phyloP scores from a whole-genome alignment of 108 stramenopile species.

The Nitzschia sp. region DNA sequence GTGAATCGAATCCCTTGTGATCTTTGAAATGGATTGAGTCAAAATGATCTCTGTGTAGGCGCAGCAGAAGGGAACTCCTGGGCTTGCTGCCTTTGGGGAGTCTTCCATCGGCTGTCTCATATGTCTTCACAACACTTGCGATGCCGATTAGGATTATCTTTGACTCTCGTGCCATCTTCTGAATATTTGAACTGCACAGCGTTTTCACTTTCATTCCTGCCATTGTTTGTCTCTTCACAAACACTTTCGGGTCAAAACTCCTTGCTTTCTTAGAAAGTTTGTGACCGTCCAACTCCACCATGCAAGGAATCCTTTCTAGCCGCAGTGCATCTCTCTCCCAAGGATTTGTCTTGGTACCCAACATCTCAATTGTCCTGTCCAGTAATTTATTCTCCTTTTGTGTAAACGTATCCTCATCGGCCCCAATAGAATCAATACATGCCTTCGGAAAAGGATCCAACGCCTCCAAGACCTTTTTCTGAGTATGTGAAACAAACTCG shows the following conservation, averaged over 20 bases:
- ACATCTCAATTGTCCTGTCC: background rate
- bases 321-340: background rate
- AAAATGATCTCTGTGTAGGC: background rate
- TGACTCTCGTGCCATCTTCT: background rate
- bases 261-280: too few relatives aligned
- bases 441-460: background rate
- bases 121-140: background rate
- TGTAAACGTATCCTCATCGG: background rate
- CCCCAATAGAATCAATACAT: background rate
- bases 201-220: background rate
- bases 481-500: too few relatives aligned
- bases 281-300: background rate
- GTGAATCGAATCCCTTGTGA: background rate
- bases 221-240: background rate
- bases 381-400: background rate
- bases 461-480: background rate
- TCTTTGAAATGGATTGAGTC: background rate
- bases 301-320: background rate
- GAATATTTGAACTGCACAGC: background rate
- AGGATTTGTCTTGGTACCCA: background rate
- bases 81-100: background rate
- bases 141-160: background rate
- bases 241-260: background rate
- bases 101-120: background rate
- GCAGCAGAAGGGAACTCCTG: background rate